Conservation (phyloP, 768 basidiomycete species). For the Tricholoma bakamatsutake region DNA sequence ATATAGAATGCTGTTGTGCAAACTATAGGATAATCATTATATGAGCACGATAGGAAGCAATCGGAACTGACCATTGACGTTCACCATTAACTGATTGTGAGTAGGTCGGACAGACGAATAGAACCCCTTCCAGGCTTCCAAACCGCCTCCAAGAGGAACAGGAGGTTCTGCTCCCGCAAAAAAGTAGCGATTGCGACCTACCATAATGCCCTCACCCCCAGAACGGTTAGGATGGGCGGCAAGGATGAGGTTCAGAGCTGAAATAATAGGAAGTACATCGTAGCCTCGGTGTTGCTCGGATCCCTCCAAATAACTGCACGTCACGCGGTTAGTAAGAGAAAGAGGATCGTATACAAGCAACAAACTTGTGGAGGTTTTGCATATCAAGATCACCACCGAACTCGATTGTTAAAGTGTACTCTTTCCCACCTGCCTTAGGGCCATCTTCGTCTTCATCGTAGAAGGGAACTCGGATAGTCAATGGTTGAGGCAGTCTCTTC, state of each 20-base stretch:
- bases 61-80: conserved; percentile 48
- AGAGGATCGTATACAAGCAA: conserved; percentile 24
- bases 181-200: conserved; percentile 65
- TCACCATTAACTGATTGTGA: conserved; percentile 55
- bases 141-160: conserved; percentile 46
- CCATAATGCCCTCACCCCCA: conserved; percentile 54
- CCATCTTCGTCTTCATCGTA: conserved; percentile 47
- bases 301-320: conserved; percentile 49
- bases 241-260: conserved; percentile 61
- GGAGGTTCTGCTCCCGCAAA: conserved; percentile 43
- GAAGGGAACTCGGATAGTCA: conserved; percentile 37
- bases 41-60: conserved; percentile 2
- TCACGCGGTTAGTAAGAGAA: conserved; percentile 21
- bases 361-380: conserved; percentile 38
- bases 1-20: conserved; percentile 59
- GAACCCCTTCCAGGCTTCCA: conserved; percentile 53
- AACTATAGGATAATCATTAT: conserved; percentile 21
- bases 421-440: conserved; percentile 39
- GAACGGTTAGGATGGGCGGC: conserved; percentile 48
- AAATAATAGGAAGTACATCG: conserved; percentile 52
- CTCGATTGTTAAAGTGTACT: conserved; percentile 38
- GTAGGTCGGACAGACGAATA: conserved; percentile 55
- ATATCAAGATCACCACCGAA: conserved; percentile 48
- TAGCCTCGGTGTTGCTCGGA: conserved; percentile 45
- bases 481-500: conserved; percentile 37